A percentile compares a stretch with the other conserved stretches of the same genome.
phyloP scores from a whole-genome alignment of 2,329 filamentous ascomycete genomes.

The Cadophora gregata region DNA sequence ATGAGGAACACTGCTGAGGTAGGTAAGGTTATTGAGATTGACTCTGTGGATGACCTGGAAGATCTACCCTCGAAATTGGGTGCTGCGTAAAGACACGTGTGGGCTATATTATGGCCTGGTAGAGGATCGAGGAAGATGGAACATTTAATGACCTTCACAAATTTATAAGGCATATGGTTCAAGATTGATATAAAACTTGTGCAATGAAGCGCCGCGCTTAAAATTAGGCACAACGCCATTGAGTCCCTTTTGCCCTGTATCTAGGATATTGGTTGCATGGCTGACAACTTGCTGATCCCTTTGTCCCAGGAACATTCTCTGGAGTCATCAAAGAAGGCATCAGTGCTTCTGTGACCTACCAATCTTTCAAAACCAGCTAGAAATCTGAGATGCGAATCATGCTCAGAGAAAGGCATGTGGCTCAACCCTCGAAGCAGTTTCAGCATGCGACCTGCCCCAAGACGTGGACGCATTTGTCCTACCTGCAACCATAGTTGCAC shows the following conservation, averaged over 20 bases:
- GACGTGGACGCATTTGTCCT: not conserved
- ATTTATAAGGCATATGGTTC: not conserved
- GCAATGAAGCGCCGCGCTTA: too few relatives aligned
- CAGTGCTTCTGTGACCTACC: not conserved
- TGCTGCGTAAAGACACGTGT: conserved; percentile 19
- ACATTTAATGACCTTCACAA: not conserved
- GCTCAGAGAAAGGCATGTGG: not conserved
- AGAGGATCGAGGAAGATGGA: not conserved
- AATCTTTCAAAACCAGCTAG: not conserved
- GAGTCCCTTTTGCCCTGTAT: too few relatives aligned
- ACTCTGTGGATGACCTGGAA: conserved; percentile 79
- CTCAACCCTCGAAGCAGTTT: not conserved
- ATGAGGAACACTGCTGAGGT: conserved; percentile 94
- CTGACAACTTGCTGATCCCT: too few relatives aligned
- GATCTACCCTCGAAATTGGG: conserved; percentile 74
- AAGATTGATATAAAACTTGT: not conserved
- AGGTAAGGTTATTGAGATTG: conserved; percentile 85
- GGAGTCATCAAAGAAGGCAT: too few relatives aligned
- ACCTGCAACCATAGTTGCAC: not conserved
- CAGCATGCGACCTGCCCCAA: not conserved
- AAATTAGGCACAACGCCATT: too few relatives aligned
- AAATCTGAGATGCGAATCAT: not conserved
- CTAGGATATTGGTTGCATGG: too few relatives aligned
- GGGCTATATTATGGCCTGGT: too few relatives aligned
- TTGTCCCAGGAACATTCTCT: too few relatives aligned